Conservation (phyloP, 2,329 filamentous ascomycete species). For the Hymenotorrendiella dingleyae region DNA sequence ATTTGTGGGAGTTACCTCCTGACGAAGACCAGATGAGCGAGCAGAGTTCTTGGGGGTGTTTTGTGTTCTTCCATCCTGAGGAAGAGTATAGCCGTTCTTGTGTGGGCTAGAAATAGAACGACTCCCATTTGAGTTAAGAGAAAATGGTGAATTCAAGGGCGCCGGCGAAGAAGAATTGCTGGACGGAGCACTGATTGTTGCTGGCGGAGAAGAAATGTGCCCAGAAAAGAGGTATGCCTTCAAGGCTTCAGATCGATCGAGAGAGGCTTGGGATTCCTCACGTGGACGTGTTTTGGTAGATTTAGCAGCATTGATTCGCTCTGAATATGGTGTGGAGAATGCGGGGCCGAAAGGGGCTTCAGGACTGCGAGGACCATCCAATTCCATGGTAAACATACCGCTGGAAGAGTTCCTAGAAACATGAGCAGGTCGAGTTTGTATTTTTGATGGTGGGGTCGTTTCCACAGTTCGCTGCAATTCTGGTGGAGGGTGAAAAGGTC, state of each 20-base stretch:
- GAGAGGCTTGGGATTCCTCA: constrained; percentile 9
- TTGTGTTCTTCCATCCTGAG: constrained; percentile 13
- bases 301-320: constrained; percentile 53
- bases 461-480: constrained; percentile 34
- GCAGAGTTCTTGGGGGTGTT: constrained; percentile 15
- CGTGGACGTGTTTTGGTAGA: constrained; percentile 12
- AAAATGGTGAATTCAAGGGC: constrained; percentile 6
- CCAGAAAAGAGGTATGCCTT: constrained; percentile 51
- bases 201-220: constrained; percentile 21
- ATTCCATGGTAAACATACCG: constrained; percentile 61
- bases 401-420: constrained; percentile 42
- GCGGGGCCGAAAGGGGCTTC: constrained; percentile 54
- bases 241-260: constrained; percentile 41
- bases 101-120: constrained; percentile 11
- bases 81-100: constrained; percentile 11
- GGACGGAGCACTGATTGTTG: neutral
- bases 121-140: constrained; percentile 11
- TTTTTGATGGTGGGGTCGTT: constrained; percentile 25
- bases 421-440: constrained; percentile 33
- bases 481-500: constrained; percentile 48
- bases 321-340: constrained; percentile 61
- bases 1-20: constrained; percentile 28
- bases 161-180: neutral
- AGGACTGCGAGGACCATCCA: constrained; percentile 52
- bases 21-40: constrained; percentile 29